phyloP scores from a whole-genome alignment of 768 basidiomycete genomes.

The Crepidotus variabilis region DNA sequence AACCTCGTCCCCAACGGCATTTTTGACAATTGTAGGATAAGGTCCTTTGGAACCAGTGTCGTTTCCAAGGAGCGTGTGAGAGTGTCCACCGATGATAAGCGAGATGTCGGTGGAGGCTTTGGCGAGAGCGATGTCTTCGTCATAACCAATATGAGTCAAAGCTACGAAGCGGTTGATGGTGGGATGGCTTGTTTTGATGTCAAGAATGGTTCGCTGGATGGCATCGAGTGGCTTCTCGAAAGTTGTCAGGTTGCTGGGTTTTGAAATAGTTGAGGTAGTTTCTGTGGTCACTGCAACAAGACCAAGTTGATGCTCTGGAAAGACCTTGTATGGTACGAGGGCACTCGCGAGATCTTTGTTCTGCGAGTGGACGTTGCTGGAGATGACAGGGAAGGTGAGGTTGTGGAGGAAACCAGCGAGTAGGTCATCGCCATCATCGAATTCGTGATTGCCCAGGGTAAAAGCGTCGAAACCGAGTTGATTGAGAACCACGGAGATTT shows the following conservation, averaged over 20 bases:
- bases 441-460: constrained; percentile 45
- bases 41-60: constrained; percentile 33
- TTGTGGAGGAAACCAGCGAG: constrained; percentile 34
- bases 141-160: constrained; percentile 45
- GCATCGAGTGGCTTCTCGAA: constrained; percentile 36
- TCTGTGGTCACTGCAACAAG: constrained; percentile 40
- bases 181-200: constrained; percentile 27
- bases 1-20: constrained; percentile 41
- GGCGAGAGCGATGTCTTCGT: constrained; percentile 37
- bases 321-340: constrained; percentile 37
- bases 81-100: constrained; percentile 40
- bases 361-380: constrained; percentile 38
- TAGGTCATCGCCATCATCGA: constrained; percentile 38
- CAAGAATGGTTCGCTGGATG: constrained; percentile 32
- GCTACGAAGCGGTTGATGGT: constrained; percentile 37
- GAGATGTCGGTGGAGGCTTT: constrained; percentile 33
- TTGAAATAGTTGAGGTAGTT: constrained; percentile 33
- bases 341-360: constrained; percentile 26
- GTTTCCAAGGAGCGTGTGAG: constrained; percentile 41
- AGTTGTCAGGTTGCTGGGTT: constrained; percentile 32
- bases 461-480: constrained; percentile 40
- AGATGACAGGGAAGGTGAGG: constrained; percentile 41
- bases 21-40: constrained; percentile 41
- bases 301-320: constrained; percentile 34
- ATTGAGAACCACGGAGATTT: constrained; percentile 38